Base-by-base conservation (phyloP, 2,329 filamentous ascomycete genomes). In the Dactylonectria macrodidyma region DNA sequence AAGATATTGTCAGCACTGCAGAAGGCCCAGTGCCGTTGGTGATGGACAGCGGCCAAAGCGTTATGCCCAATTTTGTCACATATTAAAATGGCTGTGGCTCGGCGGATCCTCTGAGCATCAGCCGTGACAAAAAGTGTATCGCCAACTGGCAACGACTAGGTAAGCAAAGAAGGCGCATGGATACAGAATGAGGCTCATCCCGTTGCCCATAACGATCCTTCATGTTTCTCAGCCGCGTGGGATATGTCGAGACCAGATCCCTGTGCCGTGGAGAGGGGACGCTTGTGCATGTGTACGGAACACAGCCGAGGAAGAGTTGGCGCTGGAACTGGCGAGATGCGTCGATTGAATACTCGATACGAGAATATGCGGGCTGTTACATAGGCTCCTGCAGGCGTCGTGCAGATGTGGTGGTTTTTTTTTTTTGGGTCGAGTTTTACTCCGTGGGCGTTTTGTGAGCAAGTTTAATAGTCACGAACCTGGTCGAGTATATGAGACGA, bases 361-460 rank as follows among this genome's bases (percentile, higher is more conserved):
- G 71, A 73, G 69, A 41, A 59, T 67, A 61, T 62, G 68, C 56
- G 59, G 54, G 54, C 33, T 67, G n/a, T 57, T 52, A 72, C 71
- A 73, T 66, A 59, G 66, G 66, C 51, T 38, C 38, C 48, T 68
- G 71, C 69, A 68, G 65, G 34, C 12, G 12, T 26, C 34, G 33
- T 61, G 61, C 57, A 62, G 4, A 30, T 30, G 26, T 19, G 26
- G 26, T 30, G 26, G 19, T 19, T 19, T 19, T 19, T 30, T 30
- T 30, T 30, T 56, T 52, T 16, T 26, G 56, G 61, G 55, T 38
- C 24, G 14, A 41, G 58, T 52, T 60, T 51, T 47, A 33, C 19
- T 26, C 12, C 16, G 8, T 19, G 47, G 14, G 8, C n/a, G 58
- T 51, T 51, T 44, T 41, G 33, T 41, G 41, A 14, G 30, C 16